Percentiles rank a stretch among this genome's conserved stretches.
Evolutionary conservation across 108 stramenopile genomes (phyloP).

Genomic region (Nitzschia palea): DNA sequence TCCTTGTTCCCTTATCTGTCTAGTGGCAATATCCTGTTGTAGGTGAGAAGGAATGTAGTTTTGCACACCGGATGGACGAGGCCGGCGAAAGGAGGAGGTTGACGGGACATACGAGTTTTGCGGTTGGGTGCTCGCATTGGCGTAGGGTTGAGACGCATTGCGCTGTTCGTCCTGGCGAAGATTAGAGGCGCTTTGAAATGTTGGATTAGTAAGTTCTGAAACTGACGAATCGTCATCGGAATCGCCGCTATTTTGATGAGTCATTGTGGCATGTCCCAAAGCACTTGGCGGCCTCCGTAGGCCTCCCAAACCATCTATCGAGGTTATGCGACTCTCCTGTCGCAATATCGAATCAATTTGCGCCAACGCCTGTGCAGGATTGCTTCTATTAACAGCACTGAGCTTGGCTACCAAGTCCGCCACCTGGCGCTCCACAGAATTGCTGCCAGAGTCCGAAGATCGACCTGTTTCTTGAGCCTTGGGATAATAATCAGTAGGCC

Average conservation of each 20-base stretch:
- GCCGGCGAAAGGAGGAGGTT: slow-evolving; percentile 30
- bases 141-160: neutral
- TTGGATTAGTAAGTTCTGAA: slow-evolving; percentile 79
- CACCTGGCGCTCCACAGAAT: neutral
- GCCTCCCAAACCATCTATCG: slow-evolving; percentile 5
- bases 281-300: neutral
- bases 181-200: slow-evolving; percentile 20
- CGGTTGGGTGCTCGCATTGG: no score
- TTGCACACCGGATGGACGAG: slow-evolving; percentile 36
- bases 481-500: neutral
- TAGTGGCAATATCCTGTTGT: neutral
- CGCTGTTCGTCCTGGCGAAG: neutral
- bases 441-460: neutral
- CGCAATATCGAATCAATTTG: slow-evolving; percentile 78
- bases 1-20: neutral
- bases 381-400: slow-evolving; percentile 59
- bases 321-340: slow-evolving; percentile 38
- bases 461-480: neutral
- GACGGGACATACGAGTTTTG: slow-evolving; percentile 16
- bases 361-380: slow-evolving; percentile 73
- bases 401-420: slow-evolving; percentile 54
- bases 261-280: neutral
- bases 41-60: slow-evolving; percentile 20
- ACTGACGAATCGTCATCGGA: slow-evolving; percentile 59
- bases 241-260: neutral